Conservation (phyloP, 768 basidiomycete species). For the Mycena capillaripes region DNA sequence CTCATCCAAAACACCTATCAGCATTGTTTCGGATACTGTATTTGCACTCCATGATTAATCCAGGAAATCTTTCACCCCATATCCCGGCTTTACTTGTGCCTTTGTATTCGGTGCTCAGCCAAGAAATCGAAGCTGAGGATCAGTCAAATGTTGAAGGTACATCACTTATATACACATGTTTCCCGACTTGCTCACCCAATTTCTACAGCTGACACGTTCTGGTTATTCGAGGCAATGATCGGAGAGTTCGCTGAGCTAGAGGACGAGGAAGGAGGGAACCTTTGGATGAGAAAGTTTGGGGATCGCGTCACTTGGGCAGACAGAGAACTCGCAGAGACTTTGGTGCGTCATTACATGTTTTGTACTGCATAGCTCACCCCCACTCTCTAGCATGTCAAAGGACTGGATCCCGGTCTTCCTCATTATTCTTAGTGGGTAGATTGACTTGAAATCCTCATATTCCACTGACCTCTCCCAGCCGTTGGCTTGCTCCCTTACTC, state of each 20-base stretch:
- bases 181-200: neutral
- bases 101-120: conserved; percentile 71
- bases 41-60: conserved; percentile 79
- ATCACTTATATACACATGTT: neutral
- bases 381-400: conserved; percentile 64
- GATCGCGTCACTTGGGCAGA: conserved; percentile 75
- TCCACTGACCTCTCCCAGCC: conserved; percentile 54
- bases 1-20: conserved; percentile 72
- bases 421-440: conserved; percentile 84
- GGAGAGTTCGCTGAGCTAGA: conserved; percentile 83
- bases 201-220: conserved; percentile 78
- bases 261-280: conserved; percentile 70
- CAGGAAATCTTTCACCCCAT: conserved; percentile 76
- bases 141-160: conserved; percentile 71
- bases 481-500: conserved; percentile 81
- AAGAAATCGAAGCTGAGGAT: conserved; percentile 74
- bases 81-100: conserved; percentile 80
- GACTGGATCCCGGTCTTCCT: conserved; percentile 78
- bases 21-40: conserved; percentile 80
- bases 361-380: conserved; percentile 15
- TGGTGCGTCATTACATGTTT: conserved; percentile 59
- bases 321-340: conserved; percentile 66
- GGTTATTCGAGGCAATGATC: conserved; percentile 82
- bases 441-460: neutral
- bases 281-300: conserved; percentile 76